Evolutionary conservation across 139 green algal species (phyloP), one percentile per base, ranked within the genome.

Genomic region (Closterium sp.): DNA sequence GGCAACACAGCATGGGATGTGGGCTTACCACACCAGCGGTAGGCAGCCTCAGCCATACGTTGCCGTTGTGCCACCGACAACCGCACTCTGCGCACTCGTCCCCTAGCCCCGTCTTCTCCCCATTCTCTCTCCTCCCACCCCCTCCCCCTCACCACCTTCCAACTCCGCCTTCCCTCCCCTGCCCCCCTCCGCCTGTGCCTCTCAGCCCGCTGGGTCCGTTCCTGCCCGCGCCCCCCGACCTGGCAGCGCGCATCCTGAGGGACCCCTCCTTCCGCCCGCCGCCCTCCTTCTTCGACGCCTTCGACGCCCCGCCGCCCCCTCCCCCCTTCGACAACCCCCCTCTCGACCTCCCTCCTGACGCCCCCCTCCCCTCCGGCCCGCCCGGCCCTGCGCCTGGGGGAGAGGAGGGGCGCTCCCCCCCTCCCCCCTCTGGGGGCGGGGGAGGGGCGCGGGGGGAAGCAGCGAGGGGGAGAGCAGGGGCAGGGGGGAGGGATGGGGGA

Each of bases 161-260:
- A 8, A 23, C 38, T 66, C 38, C 3, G 1, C 4, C 2, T 66
- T 66, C 38, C 38, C 38, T 10, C 38, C 4, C 55, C 16, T 3
- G 4, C 55, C 0, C 55, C 0, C 55, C 55, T 25, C 55, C 25
- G 25, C 55, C 55, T 4, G 1, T 76, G 10, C 55, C 16, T 3
- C 16, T 8, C 91, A 93, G 91, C 31, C 91, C 91, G 0, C 88
- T 93, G 16, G 91, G 91, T 2, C 91, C 91, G n/a, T 93, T 93
- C 88, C 89, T 93, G n/a, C 91, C 91, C 6, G 91, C 91, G 7
- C 91, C 91, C 4, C 91, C 91, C 35, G 91, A 93, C 21, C 89
- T 93, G 32, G 88, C 91, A 21, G 89, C 89, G 2, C 91, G 91
- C 23, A 93, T 93, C 5, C 76, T 93, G 36, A 31, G 91, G 32